Percentiles rank a stretch among this genome's conserved stretches.
phyloP scores from a whole-genome alignment of 2,329 filamentous ascomycete genomes.

The Fusarium redolens region DNA sequence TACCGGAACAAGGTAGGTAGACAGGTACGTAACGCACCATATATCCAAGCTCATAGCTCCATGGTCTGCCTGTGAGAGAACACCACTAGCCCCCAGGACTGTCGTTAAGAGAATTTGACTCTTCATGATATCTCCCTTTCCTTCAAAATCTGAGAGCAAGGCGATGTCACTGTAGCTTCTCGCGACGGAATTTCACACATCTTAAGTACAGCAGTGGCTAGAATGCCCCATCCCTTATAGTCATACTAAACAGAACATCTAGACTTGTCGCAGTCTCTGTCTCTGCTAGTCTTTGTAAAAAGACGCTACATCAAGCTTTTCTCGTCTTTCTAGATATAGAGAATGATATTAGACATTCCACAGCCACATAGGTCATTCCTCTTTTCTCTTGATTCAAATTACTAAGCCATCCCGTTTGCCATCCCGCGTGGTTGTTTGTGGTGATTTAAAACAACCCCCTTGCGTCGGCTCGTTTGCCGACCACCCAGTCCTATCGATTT shows the following conservation, averaged over 20 bases:
- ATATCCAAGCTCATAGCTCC: not conserved
- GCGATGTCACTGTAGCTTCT: accelerated
- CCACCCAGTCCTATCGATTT: not conserved
- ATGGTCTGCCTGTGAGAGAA: not conserved
- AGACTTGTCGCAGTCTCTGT: not conserved
- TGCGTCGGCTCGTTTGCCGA: not conserved
- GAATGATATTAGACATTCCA: too few species aligned
- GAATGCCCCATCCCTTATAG: accelerated
- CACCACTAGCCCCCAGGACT: not conserved
- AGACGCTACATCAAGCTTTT: too few species aligned
- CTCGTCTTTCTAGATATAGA: too few species aligned
- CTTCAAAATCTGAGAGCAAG: accelerated
- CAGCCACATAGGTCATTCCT: too few species aligned
- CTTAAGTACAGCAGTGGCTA: not conserved
- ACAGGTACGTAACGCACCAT: not conserved
- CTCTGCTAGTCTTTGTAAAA: not conserved
- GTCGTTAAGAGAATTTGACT: not conserved
- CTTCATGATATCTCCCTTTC: not conserved
- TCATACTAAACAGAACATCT: not conserved
- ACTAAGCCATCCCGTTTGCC: not conserved
- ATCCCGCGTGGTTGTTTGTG: not conserved
- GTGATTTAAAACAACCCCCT: not conserved
- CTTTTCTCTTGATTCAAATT: not conserved
- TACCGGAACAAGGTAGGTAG: not conserved
- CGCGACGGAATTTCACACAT: not conserved